Evolutionary conservation across 1,284 basidiomycete species (phyloP).

Genomic region (Sutorius eximius): DNA sequence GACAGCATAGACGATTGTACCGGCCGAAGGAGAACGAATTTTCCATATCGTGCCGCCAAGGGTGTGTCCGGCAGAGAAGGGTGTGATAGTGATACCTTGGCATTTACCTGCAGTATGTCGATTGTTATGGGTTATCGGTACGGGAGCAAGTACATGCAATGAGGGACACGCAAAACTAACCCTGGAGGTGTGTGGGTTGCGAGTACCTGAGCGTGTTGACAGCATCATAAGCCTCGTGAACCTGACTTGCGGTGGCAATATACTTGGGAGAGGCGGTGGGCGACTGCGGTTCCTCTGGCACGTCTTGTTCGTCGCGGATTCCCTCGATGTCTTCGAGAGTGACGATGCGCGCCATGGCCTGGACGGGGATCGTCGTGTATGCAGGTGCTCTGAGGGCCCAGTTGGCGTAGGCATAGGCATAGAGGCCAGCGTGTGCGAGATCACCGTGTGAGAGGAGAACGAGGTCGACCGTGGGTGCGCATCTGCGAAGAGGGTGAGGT

Average conservation of each 20-base stretch:
- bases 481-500: conserved; percentile 42
- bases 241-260: conserved; percentile 77
- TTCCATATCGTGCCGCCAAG: conserved; percentile 99
- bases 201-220: conserved; percentile 93
- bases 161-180: conserved; percentile 43
- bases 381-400: conserved; percentile 90
- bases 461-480: conserved; percentile 76
- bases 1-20: conserved; percentile 94
- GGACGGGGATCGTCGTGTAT: conserved; percentile 95
- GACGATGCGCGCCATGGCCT: conserved; percentile 93
- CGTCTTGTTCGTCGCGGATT: conserved; percentile 73
- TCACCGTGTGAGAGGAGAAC: conserved; percentile 94
- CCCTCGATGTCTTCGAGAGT: conserved; percentile 82
- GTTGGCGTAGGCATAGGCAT: conserved; percentile 85
- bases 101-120: conserved; percentile 63
- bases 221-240: conserved; percentile 93
- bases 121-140: conserved; percentile 2
- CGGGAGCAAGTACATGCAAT: conserved; percentile 6
- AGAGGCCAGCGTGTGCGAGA: conserved; percentile 84
- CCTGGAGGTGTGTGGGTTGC: conserved; percentile 93
- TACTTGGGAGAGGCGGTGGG: conserved; percentile 48
- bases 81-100: conserved; percentile 91
- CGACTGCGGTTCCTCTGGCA: conserved; percentile 43
- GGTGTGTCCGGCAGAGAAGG: conserved; percentile 94
- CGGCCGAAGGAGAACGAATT: conserved; percentile 93